Conservation (phyloP, 2,329 filamentous ascomycete genomes). For the Fusarium virguliforme region DNA sequence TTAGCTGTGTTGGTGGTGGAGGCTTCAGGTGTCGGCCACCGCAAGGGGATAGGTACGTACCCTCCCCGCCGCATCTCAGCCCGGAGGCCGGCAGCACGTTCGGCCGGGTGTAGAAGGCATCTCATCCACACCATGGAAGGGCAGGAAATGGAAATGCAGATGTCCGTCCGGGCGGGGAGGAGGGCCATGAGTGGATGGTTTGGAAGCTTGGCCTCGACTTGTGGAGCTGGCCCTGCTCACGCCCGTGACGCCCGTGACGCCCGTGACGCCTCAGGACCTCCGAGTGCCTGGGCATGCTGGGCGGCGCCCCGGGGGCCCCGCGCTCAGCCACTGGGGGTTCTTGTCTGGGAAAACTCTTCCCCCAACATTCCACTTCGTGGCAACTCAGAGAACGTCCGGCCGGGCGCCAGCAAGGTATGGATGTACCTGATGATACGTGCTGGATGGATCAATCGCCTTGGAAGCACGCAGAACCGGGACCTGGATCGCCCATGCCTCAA, state of each 20-base stretch:
- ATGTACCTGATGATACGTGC: slow-evolving; percentile 26
- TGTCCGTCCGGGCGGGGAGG: neutral
- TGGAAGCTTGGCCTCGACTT: slow-evolving; percentile 8
- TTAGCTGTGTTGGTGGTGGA: slow-evolving; percentile 11
- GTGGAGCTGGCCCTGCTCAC: slow-evolving; percentile 36
- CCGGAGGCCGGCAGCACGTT: slow-evolving; percentile 40
- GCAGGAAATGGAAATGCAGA: slow-evolving; percentile 8
- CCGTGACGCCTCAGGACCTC: slow-evolving; percentile 28
- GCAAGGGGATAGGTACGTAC: slow-evolving; percentile 33
- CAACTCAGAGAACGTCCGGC: slow-evolving; percentile 46
- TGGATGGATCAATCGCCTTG: slow-evolving; percentile 13
- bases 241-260: neutral
- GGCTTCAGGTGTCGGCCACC: slow-evolving; percentile 12
- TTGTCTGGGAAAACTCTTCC: slow-evolving; percentile 51
- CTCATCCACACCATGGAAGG: slow-evolving; percentile 33
- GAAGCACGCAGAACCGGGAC: slow-evolving; percentile 25
- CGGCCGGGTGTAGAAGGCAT: slow-evolving; percentile 37
- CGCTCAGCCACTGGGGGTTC: slow-evolving; percentile 48
- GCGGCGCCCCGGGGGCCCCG: slow-evolving; percentile 36
- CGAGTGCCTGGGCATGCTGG: slow-evolving; percentile 42
- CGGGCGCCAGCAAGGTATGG: slow-evolving; percentile 48
- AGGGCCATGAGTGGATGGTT: slow-evolving; percentile 8
- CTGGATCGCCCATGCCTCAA: slow-evolving; percentile 13
- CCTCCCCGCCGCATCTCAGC: slow-evolving; percentile 8
- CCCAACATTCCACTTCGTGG: slow-evolving; percentile 54